These are phyloP conservation scores for Tulasnella sp. DNA, from an alignment of 768 basidiomycete genomes.

Conservation along the genomic window DNA sequence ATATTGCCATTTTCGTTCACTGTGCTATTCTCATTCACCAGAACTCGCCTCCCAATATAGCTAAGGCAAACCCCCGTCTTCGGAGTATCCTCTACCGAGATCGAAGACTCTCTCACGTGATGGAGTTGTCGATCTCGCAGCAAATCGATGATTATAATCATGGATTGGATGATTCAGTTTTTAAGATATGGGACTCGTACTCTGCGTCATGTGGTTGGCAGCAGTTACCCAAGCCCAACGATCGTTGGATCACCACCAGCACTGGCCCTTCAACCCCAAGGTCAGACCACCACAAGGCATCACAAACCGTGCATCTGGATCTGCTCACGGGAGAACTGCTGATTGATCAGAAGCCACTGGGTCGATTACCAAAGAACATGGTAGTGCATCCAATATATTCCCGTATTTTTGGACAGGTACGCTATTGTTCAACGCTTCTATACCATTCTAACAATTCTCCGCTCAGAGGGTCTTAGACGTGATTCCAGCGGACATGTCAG, in stretches of 20 bases:
- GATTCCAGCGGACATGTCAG: background rate
- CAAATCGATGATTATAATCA: background rate
- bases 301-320: conserved; percentile 1
- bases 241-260: conserved; percentile 6
- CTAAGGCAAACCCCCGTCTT: background rate
- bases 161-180: background rate
- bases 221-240: background rate
- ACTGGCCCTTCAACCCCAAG: background rate
- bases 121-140: background rate
- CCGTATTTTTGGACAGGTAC: conserved; percentile 1
- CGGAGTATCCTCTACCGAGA: background rate
- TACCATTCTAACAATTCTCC: background rate
- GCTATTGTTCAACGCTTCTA: background rate
- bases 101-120: background rate
- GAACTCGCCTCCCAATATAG: background rate
- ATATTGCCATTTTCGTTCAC: conserved; percentile 6
- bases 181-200: background rate
- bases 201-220: background rate
- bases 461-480: background rate
- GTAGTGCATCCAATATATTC: background rate
- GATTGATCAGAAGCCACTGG: background rate
- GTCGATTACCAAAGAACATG: conserved; percentile 3
- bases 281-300: background rate
- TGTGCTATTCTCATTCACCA: conserved; percentile 6
- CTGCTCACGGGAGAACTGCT: background rate